These are phyloP conservation scores for Aspergillus sp. DNA, from an alignment of 2,329 filamentous ascomycete genomes.

Conservation along the genomic window DNA sequence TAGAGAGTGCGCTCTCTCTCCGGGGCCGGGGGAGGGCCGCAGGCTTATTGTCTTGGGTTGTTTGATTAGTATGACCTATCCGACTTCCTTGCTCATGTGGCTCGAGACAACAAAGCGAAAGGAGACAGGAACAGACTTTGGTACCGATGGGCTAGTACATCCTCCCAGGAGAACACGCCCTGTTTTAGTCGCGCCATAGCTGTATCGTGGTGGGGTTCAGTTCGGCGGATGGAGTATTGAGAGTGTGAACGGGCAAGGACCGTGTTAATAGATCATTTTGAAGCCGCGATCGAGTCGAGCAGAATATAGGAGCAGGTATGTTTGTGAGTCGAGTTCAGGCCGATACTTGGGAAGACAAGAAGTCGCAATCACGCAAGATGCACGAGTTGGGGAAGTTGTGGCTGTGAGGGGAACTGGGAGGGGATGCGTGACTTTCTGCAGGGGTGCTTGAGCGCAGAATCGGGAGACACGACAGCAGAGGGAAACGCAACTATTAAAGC, in stretches of 20 bases:
- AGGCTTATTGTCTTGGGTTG: slow-evolving; percentile 31
- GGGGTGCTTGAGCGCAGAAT: background rate
- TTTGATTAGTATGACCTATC: background rate
- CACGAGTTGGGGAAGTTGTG: slow-evolving; percentile 1
- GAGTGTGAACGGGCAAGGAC: too few species aligned
- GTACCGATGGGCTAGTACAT: slow-evolving; percentile 41
- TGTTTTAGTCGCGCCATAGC: slow-evolving; percentile 36
- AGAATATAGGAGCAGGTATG: background rate
- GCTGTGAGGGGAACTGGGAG: background rate
- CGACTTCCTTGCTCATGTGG: background rate
- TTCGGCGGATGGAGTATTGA: too few species aligned
- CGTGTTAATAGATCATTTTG: slow-evolving; percentile 2
- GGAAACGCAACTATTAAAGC: slow-evolving; percentile 3
- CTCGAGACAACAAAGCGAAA: background rate
- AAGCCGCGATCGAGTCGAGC: background rate
- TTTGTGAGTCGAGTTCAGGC: background rate
- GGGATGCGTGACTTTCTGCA: background rate
- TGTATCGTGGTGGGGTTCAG: background rate
- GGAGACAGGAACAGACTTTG: slow-evolving; percentile 35
- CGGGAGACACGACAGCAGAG: background rate
- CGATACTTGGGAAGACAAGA: background rate
- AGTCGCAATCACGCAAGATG: slow-evolving; percentile 5
- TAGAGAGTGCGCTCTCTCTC: slow-evolving; percentile 11
- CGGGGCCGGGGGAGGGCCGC: slow-evolving; percentile 19
- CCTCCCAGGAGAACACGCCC: slow-evolving; percentile 42